Evolutionary conservation across 225 moss, liverwort and hornwort genomes (phyloP), one percentile per base, ranked within the genome.

Genomic region (Pseudisothecium myosuroides): DNA sequence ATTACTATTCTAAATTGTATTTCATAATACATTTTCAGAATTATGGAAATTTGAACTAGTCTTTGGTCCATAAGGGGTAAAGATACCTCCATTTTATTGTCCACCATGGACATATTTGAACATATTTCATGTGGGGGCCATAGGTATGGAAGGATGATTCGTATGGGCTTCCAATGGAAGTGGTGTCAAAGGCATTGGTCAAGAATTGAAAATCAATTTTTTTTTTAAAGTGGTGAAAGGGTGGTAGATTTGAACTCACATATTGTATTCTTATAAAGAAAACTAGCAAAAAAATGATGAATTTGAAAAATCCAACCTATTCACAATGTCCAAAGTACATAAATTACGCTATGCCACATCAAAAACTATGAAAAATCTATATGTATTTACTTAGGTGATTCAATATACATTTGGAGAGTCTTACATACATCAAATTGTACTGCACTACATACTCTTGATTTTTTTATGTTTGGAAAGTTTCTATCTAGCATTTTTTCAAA

Each of bases 391-490:
- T 75, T 19, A 32, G 12, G 49, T 75, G 19, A 75, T 49, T 7
- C 0, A 75, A 2, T 31, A 12, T 75, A 19, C 4, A 19, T 18
- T 49, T 75, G 2, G 4, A 0, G 0, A 47, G 2, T 47, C 19
- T 45, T 17, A 11, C 4, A 29, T 29, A 73, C 6, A 74, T 17
- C 6, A 32, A 49, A 49, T 75, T 75, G 2, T 32, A 75, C 20
- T 32, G 31, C 12, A 75, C 9, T 19, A 20, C 2, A 75, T 49
- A 49, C 2, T 32, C 19, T 75, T 32, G 4, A 75, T 47, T 75
- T 4, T 73, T 47, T 28, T 47, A 45, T 18, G 11, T 2, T 0
- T 7, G 0, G 0, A 0, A 49, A 31, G 19, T 32, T 75, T 31
- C 2, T 0, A 19, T 19, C 1, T 31, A 0, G 2, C 4, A 11